Percentiles rank a stretch among this genome's conserved stretches.
Conservation (phyloP, 2,329 filamentous ascomycete species). For the Drechslerella coelobrocha region DNA sequence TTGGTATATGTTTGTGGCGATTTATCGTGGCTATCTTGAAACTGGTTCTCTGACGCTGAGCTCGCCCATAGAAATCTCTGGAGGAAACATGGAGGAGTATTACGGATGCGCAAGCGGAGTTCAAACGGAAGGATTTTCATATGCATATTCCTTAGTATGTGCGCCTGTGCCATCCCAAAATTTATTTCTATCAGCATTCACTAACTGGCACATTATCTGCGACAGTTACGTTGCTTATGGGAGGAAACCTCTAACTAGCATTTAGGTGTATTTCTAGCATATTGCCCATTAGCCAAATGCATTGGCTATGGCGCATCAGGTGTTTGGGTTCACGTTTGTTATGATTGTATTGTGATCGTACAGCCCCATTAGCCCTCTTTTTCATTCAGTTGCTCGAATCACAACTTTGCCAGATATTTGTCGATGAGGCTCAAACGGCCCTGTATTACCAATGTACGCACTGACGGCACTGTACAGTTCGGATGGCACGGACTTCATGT, state of each 20-base stretch:
- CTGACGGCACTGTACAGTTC: no score
- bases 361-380: no score
- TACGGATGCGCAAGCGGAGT: constrained; percentile 34
- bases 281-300: no score
- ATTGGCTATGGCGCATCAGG: constrained; percentile 5
- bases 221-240: constrained; percentile 45
- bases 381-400: no score
- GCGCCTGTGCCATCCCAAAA: background rate
- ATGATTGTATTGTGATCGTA: no score
- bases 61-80: constrained; percentile 31
- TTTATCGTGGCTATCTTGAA: background rate
- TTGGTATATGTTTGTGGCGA: background rate
- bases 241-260: constrained; percentile 24
- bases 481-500: no score
- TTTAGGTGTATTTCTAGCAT: constrained; percentile 5
- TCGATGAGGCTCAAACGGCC: no score
- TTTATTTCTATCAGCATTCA: constrained; percentile 1
- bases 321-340: no score
- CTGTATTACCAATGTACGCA: no score
- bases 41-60: background rate
- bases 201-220: background rate
- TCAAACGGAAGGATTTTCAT: constrained; percentile 29
- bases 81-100: constrained; percentile 31
- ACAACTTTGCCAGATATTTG: no score
- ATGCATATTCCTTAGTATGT: constrained; percentile 50